Evolutionary conservation across 192 early-diverging fungal genomes (phyloP), one percentile per base, ranked within the genome.

Genomic region (Gonapodya sp.): DNA sequence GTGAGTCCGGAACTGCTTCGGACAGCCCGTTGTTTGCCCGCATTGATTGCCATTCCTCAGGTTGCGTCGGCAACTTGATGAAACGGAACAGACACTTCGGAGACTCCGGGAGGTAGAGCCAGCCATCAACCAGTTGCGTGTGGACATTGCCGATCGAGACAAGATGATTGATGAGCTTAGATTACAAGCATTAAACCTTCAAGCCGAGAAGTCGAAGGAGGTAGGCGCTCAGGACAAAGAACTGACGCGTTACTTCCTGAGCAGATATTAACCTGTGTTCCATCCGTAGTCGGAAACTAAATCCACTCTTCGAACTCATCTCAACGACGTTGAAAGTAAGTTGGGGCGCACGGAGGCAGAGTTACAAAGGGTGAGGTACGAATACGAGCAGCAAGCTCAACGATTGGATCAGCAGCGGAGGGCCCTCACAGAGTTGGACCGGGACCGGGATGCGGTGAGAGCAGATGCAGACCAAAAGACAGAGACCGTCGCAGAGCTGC

Each of bases 181-280:
- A 24, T 8, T 24, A 16, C 46, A 64, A 24, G 46, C 8, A 24
- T 24, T 64, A 8, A 64, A 64, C 24, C 24, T 64, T 16, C 46
- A 64, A 64, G 46, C 46, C 8, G 46, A 64, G 46, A 64, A 64
- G 46, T 64, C 46, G 46, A 64, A 64, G 46, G 46, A 64, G 46
- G 46, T 64, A 24, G 46, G 46, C 8, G 24, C 8, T 24, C 8
- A 64, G 46, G 8, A 8, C 24, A 64, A 64, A 8, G 24, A 64
- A 64, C 24, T n/a, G n/a, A 64, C 24, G 8, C 46, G 46, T 64
- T 24, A 64, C 8, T 64, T 64, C 46, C 46, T 8, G 46, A 16
- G 8, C 46, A 64, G 24, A 16, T 8, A 64, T 16, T 8, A 16
- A 64, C 24, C 24, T 64, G 8, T 64, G 24, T n/a, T n/a, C n/a